A percentile compares a stretch with the other conserved stretches of the same genome.
Conservation (phyloP, 495 filamentous ascomycete genomes). For the Cercophora samala region DNA sequence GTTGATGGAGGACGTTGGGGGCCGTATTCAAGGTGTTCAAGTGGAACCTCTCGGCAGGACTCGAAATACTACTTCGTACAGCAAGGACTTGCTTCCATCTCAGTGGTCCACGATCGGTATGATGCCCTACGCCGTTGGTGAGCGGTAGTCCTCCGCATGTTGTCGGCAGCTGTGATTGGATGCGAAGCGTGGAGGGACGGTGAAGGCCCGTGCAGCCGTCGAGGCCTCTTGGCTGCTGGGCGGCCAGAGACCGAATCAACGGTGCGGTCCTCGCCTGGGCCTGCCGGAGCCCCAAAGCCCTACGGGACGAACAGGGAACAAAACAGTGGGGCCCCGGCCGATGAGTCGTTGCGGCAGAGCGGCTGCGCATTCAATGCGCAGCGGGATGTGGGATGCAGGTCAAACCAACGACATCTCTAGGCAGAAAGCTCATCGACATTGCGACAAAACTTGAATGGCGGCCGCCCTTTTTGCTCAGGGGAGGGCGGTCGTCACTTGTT, state of each 20-base stretch:
- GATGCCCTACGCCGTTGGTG: constrained; percentile 1
- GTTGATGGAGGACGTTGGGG: constrained; percentile 3
- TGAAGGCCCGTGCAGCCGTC: constrained; percentile 15
- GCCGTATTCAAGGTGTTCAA: background rate
- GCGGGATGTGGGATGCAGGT: constrained; percentile 1
- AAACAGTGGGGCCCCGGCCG: constrained; percentile 4
- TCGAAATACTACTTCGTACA: background rate
- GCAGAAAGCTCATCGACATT: background rate
- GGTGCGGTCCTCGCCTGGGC: constrained; percentile 16
- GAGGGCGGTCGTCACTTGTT: constrained; percentile 5
- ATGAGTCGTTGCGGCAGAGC: constrained; percentile 14
- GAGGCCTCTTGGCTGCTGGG: constrained; percentile 9
- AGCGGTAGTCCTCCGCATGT: background rate
- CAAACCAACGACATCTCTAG: constrained; percentile 7
- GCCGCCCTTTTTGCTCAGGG: constrained; percentile 12
- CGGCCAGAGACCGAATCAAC: constrained; percentile 9
- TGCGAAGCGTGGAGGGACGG: constrained; percentile 4
- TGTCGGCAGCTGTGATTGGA: constrained; percentile 6
- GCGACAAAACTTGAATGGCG: constrained; percentile 7
- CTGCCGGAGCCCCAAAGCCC: constrained; percentile 1
- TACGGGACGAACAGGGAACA: constrained; percentile 1
- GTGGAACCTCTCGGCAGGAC: background rate
- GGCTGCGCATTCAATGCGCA: constrained; percentile 22
- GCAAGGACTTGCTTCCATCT: background rate
- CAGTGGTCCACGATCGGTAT: constrained; percentile 7